These are phyloP conservation scores for Solanum pennellii DNA, from an alignment of 257 asterid species.

Conservation along the genomic window DNA sequence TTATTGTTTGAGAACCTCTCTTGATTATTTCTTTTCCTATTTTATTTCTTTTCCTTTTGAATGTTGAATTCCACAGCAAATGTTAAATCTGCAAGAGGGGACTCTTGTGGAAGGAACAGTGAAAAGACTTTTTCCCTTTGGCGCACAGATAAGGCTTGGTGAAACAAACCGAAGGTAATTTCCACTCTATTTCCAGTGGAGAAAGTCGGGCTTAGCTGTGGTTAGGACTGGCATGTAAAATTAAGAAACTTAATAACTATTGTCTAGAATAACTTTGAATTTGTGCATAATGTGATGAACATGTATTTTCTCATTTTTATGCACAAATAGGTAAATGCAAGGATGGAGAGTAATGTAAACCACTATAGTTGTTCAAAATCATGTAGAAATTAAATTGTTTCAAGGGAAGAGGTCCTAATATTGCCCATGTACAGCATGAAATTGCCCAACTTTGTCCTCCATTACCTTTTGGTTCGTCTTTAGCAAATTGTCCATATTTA, in stretches of 20 bases:
- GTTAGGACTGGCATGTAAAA: neutral
- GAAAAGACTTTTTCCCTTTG: conserved; percentile 62
- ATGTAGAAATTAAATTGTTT: neutral
- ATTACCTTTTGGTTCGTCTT: neutral
- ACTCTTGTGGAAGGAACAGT: conserved; percentile 87
- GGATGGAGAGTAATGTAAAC: neutral
- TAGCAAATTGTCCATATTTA: neutral
- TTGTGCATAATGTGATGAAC: neutral
- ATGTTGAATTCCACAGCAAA: conserved; percentile 29
- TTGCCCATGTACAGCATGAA: neutral
- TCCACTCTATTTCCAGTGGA: neutral
- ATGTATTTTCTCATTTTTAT: neutral
- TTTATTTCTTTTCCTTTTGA: conserved; percentile 3
- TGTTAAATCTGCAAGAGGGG: conserved; percentile 66
- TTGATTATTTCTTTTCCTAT: neutral
- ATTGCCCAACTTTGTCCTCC: neutral
- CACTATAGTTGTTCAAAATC: neutral
- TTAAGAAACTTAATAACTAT: neutral
- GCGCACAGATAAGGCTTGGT: conserved; percentile 88
- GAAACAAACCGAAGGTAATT: conserved; percentile 78
- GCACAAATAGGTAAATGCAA: neutral
- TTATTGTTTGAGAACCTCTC: neutral
- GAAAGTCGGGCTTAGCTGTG: neutral
- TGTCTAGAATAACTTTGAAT: neutral
- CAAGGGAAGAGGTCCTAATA: neutral